Evolutionary conservation across 352 stramenopile species (phyloP).

Genomic region (Aphanomyces astaci): DNA sequence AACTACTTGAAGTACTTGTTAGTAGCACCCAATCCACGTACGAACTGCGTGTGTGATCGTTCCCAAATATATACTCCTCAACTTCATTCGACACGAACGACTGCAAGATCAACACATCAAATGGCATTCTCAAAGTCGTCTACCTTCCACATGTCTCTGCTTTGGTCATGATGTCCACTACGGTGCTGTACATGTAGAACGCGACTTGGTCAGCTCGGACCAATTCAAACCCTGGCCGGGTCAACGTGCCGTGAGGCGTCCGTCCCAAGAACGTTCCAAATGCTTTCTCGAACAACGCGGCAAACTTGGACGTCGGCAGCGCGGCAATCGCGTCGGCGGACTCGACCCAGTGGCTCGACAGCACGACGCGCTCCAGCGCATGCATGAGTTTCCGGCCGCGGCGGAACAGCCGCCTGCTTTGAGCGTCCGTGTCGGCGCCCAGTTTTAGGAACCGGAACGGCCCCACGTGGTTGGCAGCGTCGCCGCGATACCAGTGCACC

Average conservation of each 20-base stretch:
- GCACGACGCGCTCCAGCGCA: background rate
- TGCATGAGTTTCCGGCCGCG: background rate
- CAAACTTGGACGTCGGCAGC: background rate
- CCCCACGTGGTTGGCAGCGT: background rate
- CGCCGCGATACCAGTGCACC: background rate
- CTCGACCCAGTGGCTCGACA: background rate
- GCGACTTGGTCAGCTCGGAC: background rate
- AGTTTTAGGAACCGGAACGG: background rate
- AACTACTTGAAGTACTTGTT: no score
- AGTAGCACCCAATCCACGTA: no score
- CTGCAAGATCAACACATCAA: no score
- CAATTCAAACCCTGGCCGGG: background rate
- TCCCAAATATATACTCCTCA: no score
- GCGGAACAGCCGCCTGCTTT: background rate
- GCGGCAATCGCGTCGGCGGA: background rate
- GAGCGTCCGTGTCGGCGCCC: background rate
- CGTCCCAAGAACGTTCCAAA: background rate
- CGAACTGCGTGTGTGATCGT: no score
- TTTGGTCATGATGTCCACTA: background rate
- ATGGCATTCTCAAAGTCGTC: no score
- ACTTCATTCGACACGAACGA: no score
- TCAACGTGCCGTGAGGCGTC: background rate
- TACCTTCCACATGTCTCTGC: no score
- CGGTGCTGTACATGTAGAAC: conserved; percentile 2
- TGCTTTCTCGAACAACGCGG: background rate